Evolutionary conservation across 2,329 filamentous ascomycete genomes (phyloP), one percentile per base, ranked within the genome.

Genomic region (Hypoxylon sp.): DNA sequence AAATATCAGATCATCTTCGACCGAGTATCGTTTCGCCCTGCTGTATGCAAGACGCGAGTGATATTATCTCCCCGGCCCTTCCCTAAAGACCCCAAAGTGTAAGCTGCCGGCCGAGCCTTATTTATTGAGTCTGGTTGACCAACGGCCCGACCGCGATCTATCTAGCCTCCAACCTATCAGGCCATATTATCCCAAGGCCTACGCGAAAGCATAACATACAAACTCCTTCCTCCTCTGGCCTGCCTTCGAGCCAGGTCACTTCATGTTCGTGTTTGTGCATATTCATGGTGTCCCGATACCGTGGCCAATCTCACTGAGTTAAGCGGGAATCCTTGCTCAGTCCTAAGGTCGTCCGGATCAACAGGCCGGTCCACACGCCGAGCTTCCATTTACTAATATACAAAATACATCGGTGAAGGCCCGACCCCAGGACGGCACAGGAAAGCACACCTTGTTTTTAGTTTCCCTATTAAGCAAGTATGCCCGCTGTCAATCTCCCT

Each of bases 401-500:
- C 71, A 72, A 67, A 63, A 61, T 70, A 71, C 66, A 69, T 69
- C 62, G 57, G 62, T 67, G 53, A 70, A 72, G 66, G 59, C 57
- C 71, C 70, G 64, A 66, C 69, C 67, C 57, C 71, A 71, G 70
- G 70, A 74, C 71, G 63, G 72, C 74, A 66, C 70, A 66, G 67
- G 59, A 70, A 70, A 65, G 62, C 65, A 66, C 63, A 71, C 66
- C 61, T 59, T 67, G 59, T 66, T 69, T 70, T 67, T 68, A 75
- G 72, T 75, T 77, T 71, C 76, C 76, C 55, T 73, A 77, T 76
- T 73, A 70, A 79, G 78, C 77, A 81, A 78, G 66, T 67, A 83
- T 82, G 81, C 80, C 81, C 72, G 77, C 75, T 74, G 72, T 81
- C 73, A 77, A 78, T 74, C 74, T 75, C 68, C 74, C 76, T 67